phyloP scores from a whole-genome alignment of 768 basidiomycete species.

The Suillus luteus region DNA sequence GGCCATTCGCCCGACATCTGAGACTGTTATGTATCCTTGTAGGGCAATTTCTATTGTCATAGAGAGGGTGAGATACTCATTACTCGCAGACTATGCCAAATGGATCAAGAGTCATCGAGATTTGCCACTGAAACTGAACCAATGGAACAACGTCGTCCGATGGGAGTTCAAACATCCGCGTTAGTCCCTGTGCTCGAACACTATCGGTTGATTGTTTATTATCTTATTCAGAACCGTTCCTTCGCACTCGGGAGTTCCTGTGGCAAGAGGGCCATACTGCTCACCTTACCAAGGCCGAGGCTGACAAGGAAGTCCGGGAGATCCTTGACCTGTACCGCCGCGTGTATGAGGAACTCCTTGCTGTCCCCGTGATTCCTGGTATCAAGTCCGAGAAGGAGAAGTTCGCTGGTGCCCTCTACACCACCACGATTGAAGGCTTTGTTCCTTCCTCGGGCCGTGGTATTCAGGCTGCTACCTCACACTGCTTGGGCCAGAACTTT shows the following conservation, averaged over 20 bases:
- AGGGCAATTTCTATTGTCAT: conserved; percentile 29
- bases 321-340: conserved; percentile 96
- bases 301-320: conserved; percentile 86
- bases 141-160: conserved; percentile 99
- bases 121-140: conserved; percentile 94
- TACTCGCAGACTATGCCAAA: conserved; percentile 83
- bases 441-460: conserved; percentile 96
- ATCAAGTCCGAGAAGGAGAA: conserved; percentile 99
- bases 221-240: conserved; percentile 80
- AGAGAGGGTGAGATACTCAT: neutral
- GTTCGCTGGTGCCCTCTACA: conserved; percentile 97
- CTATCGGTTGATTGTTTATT: neutral
- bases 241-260: conserved; percentile 98
- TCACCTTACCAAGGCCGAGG: conserved; percentile 84
- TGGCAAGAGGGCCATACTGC: conserved; percentile 99
- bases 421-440: conserved; percentile 97
- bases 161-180: conserved; percentile 99
- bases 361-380: conserved; percentile 95
- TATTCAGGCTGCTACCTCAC: conserved; percentile 97
- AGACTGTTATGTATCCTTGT: conserved; percentile 99
- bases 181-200: conserved; percentile 38
- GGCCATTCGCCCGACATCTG: conserved; percentile 96
- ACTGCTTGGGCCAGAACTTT: conserved; percentile 98
- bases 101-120: conserved; percentile 99
- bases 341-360: conserved; percentile 95